phyloP scores from a whole-genome alignment of 2,329 filamentous ascomycete species.

The Fusarium nematophilum region DNA sequence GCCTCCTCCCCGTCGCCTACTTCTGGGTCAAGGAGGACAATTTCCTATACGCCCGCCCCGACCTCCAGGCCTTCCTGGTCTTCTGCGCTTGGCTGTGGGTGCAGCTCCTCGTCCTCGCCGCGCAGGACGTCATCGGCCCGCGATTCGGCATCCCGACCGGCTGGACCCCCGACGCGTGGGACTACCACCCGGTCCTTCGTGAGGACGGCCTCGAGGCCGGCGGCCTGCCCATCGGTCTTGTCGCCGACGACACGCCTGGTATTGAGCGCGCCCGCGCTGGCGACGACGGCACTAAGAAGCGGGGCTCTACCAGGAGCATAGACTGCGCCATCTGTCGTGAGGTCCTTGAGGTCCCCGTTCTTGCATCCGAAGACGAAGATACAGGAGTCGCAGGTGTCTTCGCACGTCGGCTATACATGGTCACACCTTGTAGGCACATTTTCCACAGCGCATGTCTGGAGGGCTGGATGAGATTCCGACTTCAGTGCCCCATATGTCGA shows the following conservation, averaged over 20 bases:
- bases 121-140: slow-evolving; percentile 87
- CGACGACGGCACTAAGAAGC: slow-evolving; percentile 49
- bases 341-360: slow-evolving; percentile 86
- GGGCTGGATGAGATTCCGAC: slow-evolving; percentile 92
- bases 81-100: slow-evolving; percentile 83
- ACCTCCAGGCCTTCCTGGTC: slow-evolving; percentile 71
- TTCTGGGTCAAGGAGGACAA: slow-evolving; percentile 85
- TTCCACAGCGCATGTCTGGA: slow-evolving; percentile 94
- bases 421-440: slow-evolving; percentile 95
- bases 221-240: slow-evolving; percentile 81
- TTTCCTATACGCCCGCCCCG: slow-evolving; percentile 80
- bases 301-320: slow-evolving; percentile 64
- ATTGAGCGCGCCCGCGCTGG: slow-evolving; percentile 46
- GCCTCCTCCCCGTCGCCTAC: slow-evolving; percentile 84
- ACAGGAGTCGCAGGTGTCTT: slow-evolving; percentile 74
- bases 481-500: slow-evolving; percentile 96
- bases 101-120: slow-evolving; percentile 81
- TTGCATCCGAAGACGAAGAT: slow-evolving; percentile 69
- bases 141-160: slow-evolving; percentile 83
- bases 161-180: slow-evolving; percentile 82
- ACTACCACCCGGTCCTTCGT: slow-evolving; percentile 91
- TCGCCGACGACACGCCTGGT: slow-evolving; percentile 45
- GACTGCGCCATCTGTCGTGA: slow-evolving; percentile 98
- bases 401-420: slow-evolving; percentile 89
- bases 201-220: slow-evolving; percentile 85